Percentiles rank a stretch among this genome's conserved stretches.
These are phyloP conservation scores for Tardiomyces depauwii DNA, from an alignment of 1,139 yeast species.

Conservation along the genomic window DNA sequence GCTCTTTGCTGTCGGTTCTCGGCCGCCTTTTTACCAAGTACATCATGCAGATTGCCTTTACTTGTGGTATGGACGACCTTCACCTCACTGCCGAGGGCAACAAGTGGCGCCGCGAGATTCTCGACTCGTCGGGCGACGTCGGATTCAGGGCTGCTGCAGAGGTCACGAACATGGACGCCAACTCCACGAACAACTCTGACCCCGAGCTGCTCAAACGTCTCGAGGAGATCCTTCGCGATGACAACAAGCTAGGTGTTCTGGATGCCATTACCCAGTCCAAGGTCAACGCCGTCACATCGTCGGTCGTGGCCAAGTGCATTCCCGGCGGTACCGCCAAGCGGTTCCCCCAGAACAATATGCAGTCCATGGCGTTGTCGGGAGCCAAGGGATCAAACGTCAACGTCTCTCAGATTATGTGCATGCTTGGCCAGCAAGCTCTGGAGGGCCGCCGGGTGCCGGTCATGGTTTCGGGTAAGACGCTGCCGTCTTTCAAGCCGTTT, in stretches of 20 bases:
- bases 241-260: slow-evolving; percentile 78
- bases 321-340: slow-evolving; percentile 94
- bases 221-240: slow-evolving; percentile 93
- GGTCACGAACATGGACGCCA: slow-evolving; percentile 67
- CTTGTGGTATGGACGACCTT: slow-evolving; percentile 99
- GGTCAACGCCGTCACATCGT: slow-evolving; percentile 83
- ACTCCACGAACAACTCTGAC: slow-evolving; percentile 42
- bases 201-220: slow-evolving; percentile 77
- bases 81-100: slow-evolving; percentile 89
- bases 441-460: slow-evolving; percentile 99
- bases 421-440: slow-evolving; percentile 96
- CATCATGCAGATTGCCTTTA: slow-evolving; percentile 84
- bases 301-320: slow-evolving; percentile 87
- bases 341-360: slow-evolving; percentile 96
- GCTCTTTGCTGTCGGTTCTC: slow-evolving; percentile 76
- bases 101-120: slow-evolving; percentile 72
- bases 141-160: slow-evolving; percentile 93
- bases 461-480: slow-evolving; percentile 96
- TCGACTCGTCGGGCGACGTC: slow-evolving; percentile 62
- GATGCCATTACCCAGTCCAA: slow-evolving; percentile 95
- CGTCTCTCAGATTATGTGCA: slow-evolving; percentile 98
- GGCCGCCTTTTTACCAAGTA: slow-evolving; percentile 94
- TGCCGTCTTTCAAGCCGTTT: slow-evolving; percentile 92
- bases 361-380: slow-evolving; percentile 97
- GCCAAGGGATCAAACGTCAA: slow-evolving; percentile 98